Evolutionary conservation across 2,329 filamentous ascomycete species (phyloP).

Genomic region (Pseudodiploospora longispora): DNA sequence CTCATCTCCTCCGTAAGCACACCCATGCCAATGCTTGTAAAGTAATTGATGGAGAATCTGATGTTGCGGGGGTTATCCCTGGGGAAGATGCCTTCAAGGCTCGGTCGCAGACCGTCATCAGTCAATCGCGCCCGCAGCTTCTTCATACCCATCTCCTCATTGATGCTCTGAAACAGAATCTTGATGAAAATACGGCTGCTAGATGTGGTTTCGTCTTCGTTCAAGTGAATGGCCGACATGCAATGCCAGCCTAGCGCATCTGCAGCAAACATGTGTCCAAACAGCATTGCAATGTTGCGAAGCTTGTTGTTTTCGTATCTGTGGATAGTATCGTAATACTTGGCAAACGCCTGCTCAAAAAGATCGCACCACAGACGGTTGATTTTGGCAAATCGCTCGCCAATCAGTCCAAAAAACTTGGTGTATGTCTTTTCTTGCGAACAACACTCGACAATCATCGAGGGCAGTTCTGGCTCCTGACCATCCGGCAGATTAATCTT

Average conservation of each 20-base stretch:
- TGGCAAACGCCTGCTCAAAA: constrained; percentile 81
- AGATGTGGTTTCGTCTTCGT: constrained; percentile 94
- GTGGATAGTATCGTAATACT: constrained; percentile 97
- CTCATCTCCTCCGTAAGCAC: constrained; percentile 91
- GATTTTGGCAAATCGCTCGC: constrained; percentile 90
- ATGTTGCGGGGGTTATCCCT: constrained; percentile 82
- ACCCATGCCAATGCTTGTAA: constrained; percentile 96
- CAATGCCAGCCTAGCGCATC: constrained; percentile 92
- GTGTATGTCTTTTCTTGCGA: constrained; percentile 95
- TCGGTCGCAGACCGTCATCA: constrained; percentile 70
- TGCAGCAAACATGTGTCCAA: constrained; percentile 80
- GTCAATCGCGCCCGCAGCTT: constrained; percentile 68
- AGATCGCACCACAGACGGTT: constrained; percentile 91
- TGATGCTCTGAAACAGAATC: constrained; percentile 88
- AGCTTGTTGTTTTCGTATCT: constrained; percentile 93
- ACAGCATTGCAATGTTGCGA: constrained; percentile 90
- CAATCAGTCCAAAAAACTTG: constrained; percentile 93
- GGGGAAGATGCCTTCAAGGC: constrained; percentile 81
- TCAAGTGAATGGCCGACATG: constrained; percentile 75
- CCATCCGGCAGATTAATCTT: constrained; percentile 82
- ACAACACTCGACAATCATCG: constrained; percentile 96
- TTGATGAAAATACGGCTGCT: constrained; percentile 98
- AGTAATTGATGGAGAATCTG: constrained; percentile 98
- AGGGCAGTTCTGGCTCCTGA: constrained; percentile 81
- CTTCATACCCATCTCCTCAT: constrained; percentile 76